Base-by-base conservation (phyloP, 768 basidiomycete species). In the Grammothele lineata region DNA sequence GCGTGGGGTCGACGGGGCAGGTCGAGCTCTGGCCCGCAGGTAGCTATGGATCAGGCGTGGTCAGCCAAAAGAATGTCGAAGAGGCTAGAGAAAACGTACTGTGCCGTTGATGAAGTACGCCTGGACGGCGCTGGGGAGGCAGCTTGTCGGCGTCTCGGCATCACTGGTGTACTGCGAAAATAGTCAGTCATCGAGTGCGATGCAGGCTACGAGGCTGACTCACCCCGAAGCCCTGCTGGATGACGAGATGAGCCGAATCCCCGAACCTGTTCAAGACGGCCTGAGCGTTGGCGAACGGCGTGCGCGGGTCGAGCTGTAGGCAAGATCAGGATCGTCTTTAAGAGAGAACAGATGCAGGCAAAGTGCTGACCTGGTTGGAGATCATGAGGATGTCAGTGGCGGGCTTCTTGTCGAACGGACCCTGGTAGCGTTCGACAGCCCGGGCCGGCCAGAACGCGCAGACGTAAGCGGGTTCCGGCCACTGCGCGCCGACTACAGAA, bases 401-500 rank as follows among this genome's bases (percentile, higher is more conserved):
- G 12, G 53, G 47, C 26, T 40, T 54, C 40, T 40, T 40, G 47
- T 59, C 55, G 43, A 53, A 59, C 11, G 55, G 58, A 5, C 58
- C 58, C 9, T 53, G 42, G 27, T 50, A 59, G 5, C 58, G 27
- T 42, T 59, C 58, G 0, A 57, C 56, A 0, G 50, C 49, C 12
- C 56, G 53, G 11, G 44, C 46, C 19, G 50, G 45, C 56, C 50
- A 54, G 38, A 47, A 40, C 19, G 42, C 43, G 26, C 56, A 55
- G 21, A 23, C 11, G n/a, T 37, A 36, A 25, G 33, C 37, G 4
- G 27, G 5, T 14, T 17, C 15, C 5, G 47, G 51, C 47, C 46
- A 53, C 3, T 30, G 1, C 7, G 40, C 17, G 12, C 21, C 24
- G 39, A 48, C 51, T 48, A 7, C 24, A 12, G 10, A 7, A 10